phyloP scores from a whole-genome alignment of 2,329 filamentous ascomycete genomes.

The Mariannaea elegans region DNA sequence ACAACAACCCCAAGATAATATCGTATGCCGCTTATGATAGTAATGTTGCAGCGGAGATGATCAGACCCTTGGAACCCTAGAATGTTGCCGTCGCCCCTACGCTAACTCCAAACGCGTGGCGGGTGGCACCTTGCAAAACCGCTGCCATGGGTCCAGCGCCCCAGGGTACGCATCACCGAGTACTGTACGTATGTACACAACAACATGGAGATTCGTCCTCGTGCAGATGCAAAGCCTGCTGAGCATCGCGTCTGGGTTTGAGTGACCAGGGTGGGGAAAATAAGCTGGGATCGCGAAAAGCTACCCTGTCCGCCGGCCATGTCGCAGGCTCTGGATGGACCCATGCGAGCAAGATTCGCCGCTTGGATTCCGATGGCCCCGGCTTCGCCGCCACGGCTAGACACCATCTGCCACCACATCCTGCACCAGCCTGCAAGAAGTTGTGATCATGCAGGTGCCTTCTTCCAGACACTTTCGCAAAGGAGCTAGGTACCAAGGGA shows the following conservation, averaged over 20 bases:
- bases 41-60: constrained; percentile 27
- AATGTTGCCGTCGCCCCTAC: constrained; percentile 28
- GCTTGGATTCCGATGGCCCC: constrained; percentile 35
- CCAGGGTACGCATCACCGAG: constrained; percentile 9
- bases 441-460: constrained; percentile 42
- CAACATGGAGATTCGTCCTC: constrained; percentile 24
- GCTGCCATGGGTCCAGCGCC: constrained; percentile 39
- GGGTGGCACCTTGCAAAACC: constrained; percentile 36
- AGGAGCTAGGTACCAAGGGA: constrained; percentile 13
- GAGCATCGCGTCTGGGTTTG: constrained; percentile 32
- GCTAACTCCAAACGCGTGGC: constrained; percentile 32
- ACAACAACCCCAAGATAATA: too few relatives aligned
- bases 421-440: constrained; percentile 32
- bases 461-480: constrained; percentile 24
- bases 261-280: constrained; percentile 24
- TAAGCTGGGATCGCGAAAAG: constrained; percentile 24
- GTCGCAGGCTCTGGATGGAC: constrained; percentile 21
- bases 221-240: constrained; percentile 32
- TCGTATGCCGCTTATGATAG: constrained; percentile 8
- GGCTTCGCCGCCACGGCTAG: constrained; percentile 33
- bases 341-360: constrained; percentile 39
- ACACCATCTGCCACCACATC: constrained; percentile 35
- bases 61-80: constrained; percentile 37
- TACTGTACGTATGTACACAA: not conserved
- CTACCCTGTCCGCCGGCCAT: constrained; percentile 25